phyloP scores from a whole-genome alignment of 257 asterid species.

The Anisodus acutangulus region DNA sequence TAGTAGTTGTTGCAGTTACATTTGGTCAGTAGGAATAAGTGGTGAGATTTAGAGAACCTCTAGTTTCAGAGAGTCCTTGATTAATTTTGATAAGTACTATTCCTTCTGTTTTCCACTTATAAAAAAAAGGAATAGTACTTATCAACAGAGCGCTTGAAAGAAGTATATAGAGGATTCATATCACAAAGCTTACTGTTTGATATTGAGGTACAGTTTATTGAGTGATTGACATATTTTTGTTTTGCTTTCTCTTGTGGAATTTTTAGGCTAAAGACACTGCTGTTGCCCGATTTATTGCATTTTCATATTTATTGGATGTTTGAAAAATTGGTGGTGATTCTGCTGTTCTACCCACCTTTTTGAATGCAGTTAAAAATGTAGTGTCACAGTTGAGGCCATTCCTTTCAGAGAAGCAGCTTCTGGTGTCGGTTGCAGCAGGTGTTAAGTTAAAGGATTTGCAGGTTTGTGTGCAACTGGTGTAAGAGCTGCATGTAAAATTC shows the following conservation, averaged over 20 bases:
- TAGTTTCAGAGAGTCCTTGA: not conserved
- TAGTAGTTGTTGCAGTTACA: not conserved
- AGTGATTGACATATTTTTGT: not conserved
- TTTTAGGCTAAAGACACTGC: not conserved
- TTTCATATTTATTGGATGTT: not conserved
- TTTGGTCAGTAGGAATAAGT: not conserved
- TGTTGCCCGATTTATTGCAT: not conserved
- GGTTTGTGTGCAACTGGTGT: conserved; percentile 51
- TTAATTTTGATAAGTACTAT: not conserved
- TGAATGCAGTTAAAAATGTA: conserved; percentile 65
- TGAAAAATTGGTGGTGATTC: conserved; percentile 13
- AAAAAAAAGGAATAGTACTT: not conserved
- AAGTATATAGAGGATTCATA: not conserved
- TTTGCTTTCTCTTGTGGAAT: not conserved
- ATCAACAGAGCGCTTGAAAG: not conserved
- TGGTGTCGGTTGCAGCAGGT: conserved; percentile 97
- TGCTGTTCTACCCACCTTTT: not conserved
- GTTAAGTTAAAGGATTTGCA: conserved; percentile 84
- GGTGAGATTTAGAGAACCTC: conserved; percentile 10
- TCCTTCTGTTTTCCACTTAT: not conserved
- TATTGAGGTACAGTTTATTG: not conserved
- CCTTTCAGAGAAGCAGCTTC: conserved; percentile 74
- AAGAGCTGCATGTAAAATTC: not conserved
- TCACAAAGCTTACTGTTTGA: not conserved
- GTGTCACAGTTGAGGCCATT: conserved; percentile 63